Evolutionary conservation across 306 rosid species (phyloP).

Genomic region (Sophora flavescens): DNA sequence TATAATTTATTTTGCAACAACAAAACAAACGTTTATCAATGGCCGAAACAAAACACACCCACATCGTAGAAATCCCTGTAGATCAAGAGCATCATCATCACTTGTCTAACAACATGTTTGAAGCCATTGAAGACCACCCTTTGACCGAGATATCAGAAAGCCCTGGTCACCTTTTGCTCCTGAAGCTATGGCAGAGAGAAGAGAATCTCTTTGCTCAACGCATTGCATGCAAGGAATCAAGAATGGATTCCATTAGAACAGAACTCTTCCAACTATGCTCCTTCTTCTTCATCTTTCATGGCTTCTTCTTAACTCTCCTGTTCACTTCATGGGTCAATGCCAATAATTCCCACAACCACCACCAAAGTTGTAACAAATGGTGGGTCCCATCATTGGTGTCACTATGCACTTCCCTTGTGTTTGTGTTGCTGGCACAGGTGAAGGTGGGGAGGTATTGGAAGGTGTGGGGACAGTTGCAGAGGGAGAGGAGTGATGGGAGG

Average conservation of each 20-base stretch:
- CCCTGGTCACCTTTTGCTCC: conserved; percentile 84
- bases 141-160: conserved; percentile 75
- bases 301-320: conserved; percentile 65
- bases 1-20: neutral
- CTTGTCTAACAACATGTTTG: conserved; percentile 48
- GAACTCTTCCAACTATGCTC: conserved; percentile 78
- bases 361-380: conserved; percentile 65
- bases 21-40: conserved; percentile 55
- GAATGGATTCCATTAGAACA: conserved; percentile 60
- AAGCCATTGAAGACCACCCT: conserved; percentile 85
- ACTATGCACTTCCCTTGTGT: conserved; percentile 62
- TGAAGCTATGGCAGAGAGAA: conserved; percentile 91
- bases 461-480: conserved; percentile 62
- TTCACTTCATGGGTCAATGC: conserved; percentile 64
- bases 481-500: conserved; percentile 65
- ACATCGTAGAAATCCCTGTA: conserved; percentile 79
- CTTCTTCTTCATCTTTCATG: conserved; percentile 77
- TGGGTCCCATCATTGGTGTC: conserved; percentile 75
- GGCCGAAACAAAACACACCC: conserved; percentile 69
- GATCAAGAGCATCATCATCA: conserved; percentile 64
- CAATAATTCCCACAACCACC: conserved; percentile 14
- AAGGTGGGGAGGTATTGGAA: conserved; percentile 76
- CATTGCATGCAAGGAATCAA: conserved; percentile 60
- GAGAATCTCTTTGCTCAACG: conserved; percentile 69
- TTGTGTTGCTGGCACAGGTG: conserved; percentile 63